These are phyloP conservation scores for Xylaria sp. DNA, from an alignment of 495 filamentous ascomycete species.

Conservation along the genomic window DNA sequence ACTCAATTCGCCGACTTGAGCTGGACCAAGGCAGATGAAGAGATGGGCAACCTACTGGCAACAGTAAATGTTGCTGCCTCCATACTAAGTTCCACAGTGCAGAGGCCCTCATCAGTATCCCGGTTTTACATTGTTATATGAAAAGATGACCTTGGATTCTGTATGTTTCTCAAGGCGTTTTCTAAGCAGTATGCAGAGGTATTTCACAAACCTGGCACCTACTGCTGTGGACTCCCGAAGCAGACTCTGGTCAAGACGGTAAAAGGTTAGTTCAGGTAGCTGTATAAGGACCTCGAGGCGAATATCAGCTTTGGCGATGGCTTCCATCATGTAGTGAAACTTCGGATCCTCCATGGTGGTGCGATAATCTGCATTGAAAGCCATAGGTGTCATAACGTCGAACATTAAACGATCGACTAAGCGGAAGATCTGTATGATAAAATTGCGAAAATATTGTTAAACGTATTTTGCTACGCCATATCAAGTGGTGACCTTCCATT, in stretches of 20 bases:
- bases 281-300: background rate
- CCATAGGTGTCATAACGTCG: background rate
- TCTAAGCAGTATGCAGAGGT: background rate
- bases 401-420: background rate
- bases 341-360: background rate
- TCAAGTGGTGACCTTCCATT: background rate
- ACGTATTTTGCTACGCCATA: background rate
- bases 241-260: background rate
- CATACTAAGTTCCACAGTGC: background rate
- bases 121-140: conserved; percentile 1
- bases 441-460: background rate
- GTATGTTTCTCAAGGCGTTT: background rate
- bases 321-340: background rate
- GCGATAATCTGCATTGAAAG: conserved; percentile 2
- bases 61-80: conserved; percentile 12
- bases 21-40: too few relatives aligned
- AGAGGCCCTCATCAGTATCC: background rate
- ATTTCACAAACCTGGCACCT: background rate
- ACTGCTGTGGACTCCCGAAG: background rate
- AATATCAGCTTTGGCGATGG: background rate
- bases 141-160: background rate
- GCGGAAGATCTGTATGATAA: background rate
- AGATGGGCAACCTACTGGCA: too few relatives aligned
- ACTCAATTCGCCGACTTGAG: too few relatives aligned
- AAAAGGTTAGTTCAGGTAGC: background rate